Evolutionary conservation across 306 rosid genomes (phyloP).

Genomic region (Sindora glabra): DNA sequence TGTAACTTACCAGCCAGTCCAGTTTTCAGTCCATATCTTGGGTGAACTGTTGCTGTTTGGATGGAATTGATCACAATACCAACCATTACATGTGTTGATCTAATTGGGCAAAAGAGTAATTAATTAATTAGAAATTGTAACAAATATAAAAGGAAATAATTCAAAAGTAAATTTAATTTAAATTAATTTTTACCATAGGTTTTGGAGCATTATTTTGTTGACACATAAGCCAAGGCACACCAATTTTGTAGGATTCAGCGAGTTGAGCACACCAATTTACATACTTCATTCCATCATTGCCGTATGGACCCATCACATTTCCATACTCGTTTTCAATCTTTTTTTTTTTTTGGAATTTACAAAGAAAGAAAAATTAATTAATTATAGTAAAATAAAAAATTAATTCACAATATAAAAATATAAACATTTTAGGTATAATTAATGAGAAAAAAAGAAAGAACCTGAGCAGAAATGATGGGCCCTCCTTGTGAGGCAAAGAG

Average conservation of each 20-base stretch:
- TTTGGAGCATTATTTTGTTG: slow-evolving; percentile 24
- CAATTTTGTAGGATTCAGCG: slow-evolving; percentile 21
- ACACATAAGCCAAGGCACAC: slow-evolving; percentile 39
- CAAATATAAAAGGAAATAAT: not conserved
- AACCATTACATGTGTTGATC: slow-evolving; percentile 19
- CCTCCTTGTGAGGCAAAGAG: slow-evolving; percentile 42
- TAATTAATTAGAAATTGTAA: not conserved
- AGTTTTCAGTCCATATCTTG: slow-evolving; percentile 17
- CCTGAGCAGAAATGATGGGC: slow-evolving; percentile 37
- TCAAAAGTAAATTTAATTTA: not conserved
- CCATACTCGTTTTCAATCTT: slow-evolving; percentile 42
- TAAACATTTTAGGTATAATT: not conserved
- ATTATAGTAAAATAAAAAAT: not conserved
- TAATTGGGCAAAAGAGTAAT: not conserved
- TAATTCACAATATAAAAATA: not conserved
- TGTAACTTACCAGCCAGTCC: slow-evolving; percentile 16
- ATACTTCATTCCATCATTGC: slow-evolving; percentile 17
- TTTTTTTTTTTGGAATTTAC: too few relatives aligned
- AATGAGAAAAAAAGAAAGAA: not conserved
- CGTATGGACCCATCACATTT: slow-evolving; percentile 19
- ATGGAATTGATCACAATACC: slow-evolving; percentile 10
- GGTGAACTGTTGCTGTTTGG: slow-evolving; percentile 6
- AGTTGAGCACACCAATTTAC: slow-evolving; percentile 28
- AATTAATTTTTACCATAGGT: slow-evolving; percentile 13
- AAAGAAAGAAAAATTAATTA: not conserved